phyloP scores from a whole-genome alignment of 805 yeast species.

The Monosporozyma aerobia region DNA sequence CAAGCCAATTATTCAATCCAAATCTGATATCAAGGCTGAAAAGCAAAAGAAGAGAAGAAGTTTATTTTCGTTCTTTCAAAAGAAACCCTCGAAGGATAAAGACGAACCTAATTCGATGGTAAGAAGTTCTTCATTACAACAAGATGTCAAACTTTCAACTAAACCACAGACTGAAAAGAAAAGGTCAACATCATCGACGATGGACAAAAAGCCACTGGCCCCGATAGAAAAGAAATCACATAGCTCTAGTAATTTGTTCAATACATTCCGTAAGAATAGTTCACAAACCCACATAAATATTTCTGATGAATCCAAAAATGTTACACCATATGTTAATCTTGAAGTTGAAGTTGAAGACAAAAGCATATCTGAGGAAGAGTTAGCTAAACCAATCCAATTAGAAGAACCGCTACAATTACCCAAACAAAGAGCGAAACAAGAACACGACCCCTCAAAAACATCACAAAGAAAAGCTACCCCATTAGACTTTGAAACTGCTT shows the following conservation, averaged over 20 bases:
- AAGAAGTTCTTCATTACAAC: conserved; percentile 12
- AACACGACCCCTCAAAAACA: not conserved
- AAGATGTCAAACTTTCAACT: conserved; percentile 5
- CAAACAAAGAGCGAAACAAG: conserved; percentile 3
- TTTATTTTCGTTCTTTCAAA: conserved; percentile 25
- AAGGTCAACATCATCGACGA: not conserved
- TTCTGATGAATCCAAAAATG: not conserved
- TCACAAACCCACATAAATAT: not conserved
- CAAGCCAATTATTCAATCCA: not conserved
- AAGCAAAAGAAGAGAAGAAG: conserved; percentile 16
- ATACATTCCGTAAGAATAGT: conserved; percentile 11
- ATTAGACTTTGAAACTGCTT: conserved; percentile 15
- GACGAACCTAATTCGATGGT: not conserved
- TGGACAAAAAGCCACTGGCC: not conserved
- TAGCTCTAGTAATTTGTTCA: conserved; percentile 25
- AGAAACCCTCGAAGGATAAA: conserved; percentile 6
- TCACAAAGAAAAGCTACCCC: conserved; percentile 24
- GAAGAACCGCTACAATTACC: conserved; percentile 3
- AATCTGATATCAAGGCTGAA: not conserved
- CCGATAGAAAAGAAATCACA: conserved; percentile 21
- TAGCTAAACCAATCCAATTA: not conserved
- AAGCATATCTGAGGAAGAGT: not conserved
- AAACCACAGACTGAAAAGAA: not conserved
- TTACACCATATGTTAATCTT: not conserved
- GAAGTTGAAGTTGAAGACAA: not conserved